Evolutionary conservation across 352 stramenopile species (phyloP).

Genomic region (Phytophthora agathidicida): DNA sequence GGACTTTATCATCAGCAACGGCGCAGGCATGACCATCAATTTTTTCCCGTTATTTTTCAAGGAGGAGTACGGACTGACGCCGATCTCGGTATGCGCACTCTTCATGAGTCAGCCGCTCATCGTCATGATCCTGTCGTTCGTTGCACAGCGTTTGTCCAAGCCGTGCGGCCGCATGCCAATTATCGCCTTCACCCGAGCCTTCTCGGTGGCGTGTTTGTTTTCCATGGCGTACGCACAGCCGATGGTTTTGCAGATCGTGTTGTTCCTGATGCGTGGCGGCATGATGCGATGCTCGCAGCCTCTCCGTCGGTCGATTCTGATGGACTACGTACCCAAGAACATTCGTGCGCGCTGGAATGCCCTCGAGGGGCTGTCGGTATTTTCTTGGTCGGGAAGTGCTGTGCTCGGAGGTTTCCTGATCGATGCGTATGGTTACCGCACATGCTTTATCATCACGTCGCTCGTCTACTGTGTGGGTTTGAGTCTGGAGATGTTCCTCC

Average conservation of each 20-base stretch:
- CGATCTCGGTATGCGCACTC: slow-evolving; percentile 72
- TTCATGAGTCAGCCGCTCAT: slow-evolving; percentile 75
- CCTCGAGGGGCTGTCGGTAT: slow-evolving; percentile 74
- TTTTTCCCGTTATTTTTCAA: slow-evolving; percentile 89
- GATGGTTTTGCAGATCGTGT: slow-evolving; percentile 58
- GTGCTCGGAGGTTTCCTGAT: slow-evolving; percentile 80
- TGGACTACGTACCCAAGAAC: slow-evolving; percentile 81
- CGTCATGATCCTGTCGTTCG: slow-evolving; percentile 69
- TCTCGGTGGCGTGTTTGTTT: slow-evolving; percentile 68
- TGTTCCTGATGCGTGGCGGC: slow-evolving; percentile 79
- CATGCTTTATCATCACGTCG: slow-evolving; percentile 83
- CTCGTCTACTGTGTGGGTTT: slow-evolving; percentile 69
- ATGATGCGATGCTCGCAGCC: slow-evolving; percentile 89
- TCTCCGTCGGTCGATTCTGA: slow-evolving; percentile 75
- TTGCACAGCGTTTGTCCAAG: slow-evolving; percentile 56
- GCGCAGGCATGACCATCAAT: slow-evolving; percentile 84
- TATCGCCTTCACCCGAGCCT: slow-evolving; percentile 65
- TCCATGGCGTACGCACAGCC: slow-evolving; percentile 67
- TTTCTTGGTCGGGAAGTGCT: slow-evolving; percentile 83
- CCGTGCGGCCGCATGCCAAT: slow-evolving; percentile 73
- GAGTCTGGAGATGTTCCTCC: slow-evolving; percentile 57
- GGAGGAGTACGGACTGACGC: slow-evolving; percentile 75
- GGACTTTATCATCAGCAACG: slow-evolving; percentile 88
- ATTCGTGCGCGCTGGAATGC: slow-evolving; percentile 82
- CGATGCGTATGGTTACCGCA: slow-evolving; percentile 77